A percentile compares a stretch with the other conserved stretches of the same genome.
phyloP scores from a whole-genome alignment of 345 rosid genomes.

The Eucalyptus globulus region DNA sequence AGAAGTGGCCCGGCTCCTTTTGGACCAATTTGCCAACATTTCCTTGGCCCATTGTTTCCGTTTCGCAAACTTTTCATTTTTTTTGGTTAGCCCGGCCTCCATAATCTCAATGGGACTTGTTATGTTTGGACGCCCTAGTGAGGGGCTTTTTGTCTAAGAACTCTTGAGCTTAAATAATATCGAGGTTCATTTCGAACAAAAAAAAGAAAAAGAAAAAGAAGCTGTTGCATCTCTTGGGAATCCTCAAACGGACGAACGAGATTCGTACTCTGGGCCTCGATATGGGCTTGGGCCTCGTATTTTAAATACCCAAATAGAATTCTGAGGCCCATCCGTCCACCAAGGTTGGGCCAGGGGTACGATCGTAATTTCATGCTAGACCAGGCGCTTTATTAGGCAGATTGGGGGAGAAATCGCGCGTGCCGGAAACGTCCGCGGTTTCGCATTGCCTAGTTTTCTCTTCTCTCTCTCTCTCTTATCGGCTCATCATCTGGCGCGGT shows the following conservation, averaged over 20 bases:
- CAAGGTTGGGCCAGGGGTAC: neutral
- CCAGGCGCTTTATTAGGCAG: neutral
- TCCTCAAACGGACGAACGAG: neutral
- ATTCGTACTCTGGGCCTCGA: neutral
- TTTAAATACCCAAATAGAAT: neutral
- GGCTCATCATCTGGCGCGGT: neutral
- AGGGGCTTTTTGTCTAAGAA: too few species aligned
- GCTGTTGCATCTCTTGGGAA: neutral
- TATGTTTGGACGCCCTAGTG: too few species aligned
- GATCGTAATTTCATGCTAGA: neutral
- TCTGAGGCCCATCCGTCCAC: neutral
- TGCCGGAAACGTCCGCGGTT: neutral
- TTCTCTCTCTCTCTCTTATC: neutral
- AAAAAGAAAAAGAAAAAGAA: too few species aligned
- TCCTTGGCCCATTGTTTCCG: too few species aligned
- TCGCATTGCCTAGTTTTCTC: neutral
- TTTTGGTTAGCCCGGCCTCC: too few species aligned
- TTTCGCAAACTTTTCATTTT: too few species aligned
- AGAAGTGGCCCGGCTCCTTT: too few species aligned
- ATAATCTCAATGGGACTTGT: too few species aligned
- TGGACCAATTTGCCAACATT: too few species aligned
- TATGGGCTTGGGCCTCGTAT: neutral
- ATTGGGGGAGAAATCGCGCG: neutral
- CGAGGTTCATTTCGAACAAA: too few species aligned
- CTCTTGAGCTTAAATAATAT: too few species aligned